Percentiles rank a stretch among this genome's conserved stretches.
Evolutionary conservation across 257 asterid genomes (phyloP).

Genomic region (Petrea volubilis): DNA sequence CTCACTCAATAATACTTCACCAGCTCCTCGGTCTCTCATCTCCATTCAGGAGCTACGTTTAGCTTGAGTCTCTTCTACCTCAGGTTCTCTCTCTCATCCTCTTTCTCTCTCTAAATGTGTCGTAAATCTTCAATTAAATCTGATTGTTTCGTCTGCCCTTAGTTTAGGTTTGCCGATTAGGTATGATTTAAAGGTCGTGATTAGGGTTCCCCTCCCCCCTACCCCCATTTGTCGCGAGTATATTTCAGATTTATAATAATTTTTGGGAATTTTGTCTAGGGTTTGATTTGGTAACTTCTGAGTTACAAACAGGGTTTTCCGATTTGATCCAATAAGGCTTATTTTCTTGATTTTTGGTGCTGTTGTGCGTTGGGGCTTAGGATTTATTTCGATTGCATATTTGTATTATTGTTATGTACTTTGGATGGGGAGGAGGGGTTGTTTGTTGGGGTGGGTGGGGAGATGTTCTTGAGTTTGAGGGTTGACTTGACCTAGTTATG

Average conservation of each 20-base stretch:
- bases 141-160: not conserved
- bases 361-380: no score
- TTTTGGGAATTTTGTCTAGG: not conserved
- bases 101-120: not conserved
- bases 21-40: not conserved
- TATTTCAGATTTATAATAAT: constrained; percentile 3
- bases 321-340: not conserved
- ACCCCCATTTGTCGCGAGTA: no score
- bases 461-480: not conserved
- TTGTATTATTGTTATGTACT: not conserved
- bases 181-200: not conserved
- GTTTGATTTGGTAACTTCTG: not conserved
- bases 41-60: not conserved
- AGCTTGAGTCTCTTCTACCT: not conserved
- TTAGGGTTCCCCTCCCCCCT: no score
- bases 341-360: not conserved
- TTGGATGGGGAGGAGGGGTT: not conserved
- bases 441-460: no score
- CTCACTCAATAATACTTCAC: not conserved
- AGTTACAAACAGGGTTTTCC: not conserved
- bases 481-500: not conserved
- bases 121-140: not conserved
- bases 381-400: not conserved
- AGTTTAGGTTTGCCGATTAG: not conserved
- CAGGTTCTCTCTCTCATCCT: not conserved